Evolutionary conservation across 1,139 yeast species (phyloP), one percentile per base, ranked within the genome.

Genomic region (Debaryomyces subglobosus): DNA sequence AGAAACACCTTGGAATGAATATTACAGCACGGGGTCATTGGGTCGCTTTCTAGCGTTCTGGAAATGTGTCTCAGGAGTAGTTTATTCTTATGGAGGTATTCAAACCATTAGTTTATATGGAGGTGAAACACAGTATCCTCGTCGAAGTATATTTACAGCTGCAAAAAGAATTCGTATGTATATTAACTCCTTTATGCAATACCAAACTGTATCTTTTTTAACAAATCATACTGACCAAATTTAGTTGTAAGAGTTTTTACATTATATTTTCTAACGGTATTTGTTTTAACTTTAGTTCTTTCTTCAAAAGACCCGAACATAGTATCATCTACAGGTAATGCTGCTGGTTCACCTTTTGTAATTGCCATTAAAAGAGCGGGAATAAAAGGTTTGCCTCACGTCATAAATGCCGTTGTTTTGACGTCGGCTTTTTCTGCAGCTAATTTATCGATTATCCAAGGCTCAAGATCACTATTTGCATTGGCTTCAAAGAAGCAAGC

Each of bases 401-500:
- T 81, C 47, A 70, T 80, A 53, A 80, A 80, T 58, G 84, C 74
- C 2, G 72, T 76, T 49, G 76, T 79, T 34, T 59, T 80, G 46
- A 69, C 80, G 0, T 77, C 82, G 37, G 84, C 84, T 1, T 76
- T 78, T 67, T 76, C 82, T 13, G 79, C 83, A 5, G 82, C 77
- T 23, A 79, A 79, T 54, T 69, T 77, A 4, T 65, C 65, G 25
- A 57, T 78, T 49, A 69, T 72, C 38, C 70, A 70, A 23, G 67
- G 75, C 15, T 66, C 82, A 2, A 67, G 85, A 62, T 61, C 71
- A 3, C 55, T 79, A 43, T 71, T 68, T 49, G 78, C 82, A 4
- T 65, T 79, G 60, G 82, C 84, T 4, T 63, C 71, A 15, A 73
- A 72, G 52, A 71, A 73, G 2, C 74, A 71, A 50, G 84, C 83